Percentiles rank a stretch among this genome's conserved stretches.
Evolutionary conservation across 306 rosid species (phyloP).

Genomic region (Alnus glutinosa): DNA sequence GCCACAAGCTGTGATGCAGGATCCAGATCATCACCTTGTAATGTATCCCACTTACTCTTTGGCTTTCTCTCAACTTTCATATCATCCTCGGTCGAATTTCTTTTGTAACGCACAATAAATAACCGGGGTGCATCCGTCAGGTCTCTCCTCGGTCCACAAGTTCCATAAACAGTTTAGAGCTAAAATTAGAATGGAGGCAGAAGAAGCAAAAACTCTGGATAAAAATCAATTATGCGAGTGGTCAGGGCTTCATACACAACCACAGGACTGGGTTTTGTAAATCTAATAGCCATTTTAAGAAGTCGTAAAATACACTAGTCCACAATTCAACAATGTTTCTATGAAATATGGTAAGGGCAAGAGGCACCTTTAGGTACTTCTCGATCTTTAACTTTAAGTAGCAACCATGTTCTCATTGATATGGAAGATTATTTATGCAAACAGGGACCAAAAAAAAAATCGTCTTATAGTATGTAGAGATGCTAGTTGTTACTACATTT

Average conservation of each 20-base stretch:
- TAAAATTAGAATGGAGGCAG: conserved; percentile 48
- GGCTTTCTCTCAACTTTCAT: conserved; percentile 42
- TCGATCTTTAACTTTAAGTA: too few relatives aligned
- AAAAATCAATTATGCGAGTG: conserved; percentile 20
- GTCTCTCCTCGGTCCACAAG: conserved; percentile 80
- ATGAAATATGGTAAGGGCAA: too few relatives aligned
- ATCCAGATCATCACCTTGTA: conserved; percentile 57
- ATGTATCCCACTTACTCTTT: conserved; percentile 40
- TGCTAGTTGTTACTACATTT: not conserved
- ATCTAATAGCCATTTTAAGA: not conserved
- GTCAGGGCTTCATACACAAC: conserved; percentile 17
- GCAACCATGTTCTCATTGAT: not conserved
- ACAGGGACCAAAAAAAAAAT: not conserved
- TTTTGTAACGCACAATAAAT: conserved; percentile 71
- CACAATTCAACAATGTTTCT: not conserved
- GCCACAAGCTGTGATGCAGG: conserved; percentile 89
- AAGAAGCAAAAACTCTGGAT: conserved; percentile 74
- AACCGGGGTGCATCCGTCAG: conserved; percentile 61
- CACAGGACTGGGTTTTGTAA: not conserved
- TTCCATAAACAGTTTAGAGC: conserved; percentile 58
- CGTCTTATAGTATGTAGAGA: not conserved
- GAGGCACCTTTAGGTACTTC: not conserved
- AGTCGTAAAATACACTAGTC: not conserved
- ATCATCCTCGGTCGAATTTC: conserved; percentile 57
- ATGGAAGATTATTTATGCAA: not conserved